These are phyloP conservation scores for Cryptococcus sp. DNA, from an alignment of 1,284 basidiomycete species.

Conservation along the genomic window DNA sequence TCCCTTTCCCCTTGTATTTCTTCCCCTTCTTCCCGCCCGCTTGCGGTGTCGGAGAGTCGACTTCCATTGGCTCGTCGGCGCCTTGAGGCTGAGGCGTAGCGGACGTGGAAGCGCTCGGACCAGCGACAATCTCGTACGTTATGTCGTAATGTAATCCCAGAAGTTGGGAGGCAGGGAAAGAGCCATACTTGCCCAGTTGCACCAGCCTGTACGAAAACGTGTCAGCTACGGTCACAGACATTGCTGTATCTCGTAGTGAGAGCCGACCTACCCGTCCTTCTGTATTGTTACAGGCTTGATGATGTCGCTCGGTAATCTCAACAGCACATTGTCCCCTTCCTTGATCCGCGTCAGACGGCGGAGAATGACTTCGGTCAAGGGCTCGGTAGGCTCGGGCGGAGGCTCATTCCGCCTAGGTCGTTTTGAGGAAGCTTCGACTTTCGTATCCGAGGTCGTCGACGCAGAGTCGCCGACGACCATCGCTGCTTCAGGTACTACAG, in stretches of 20 bases:
- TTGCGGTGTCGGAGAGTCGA: neutral
- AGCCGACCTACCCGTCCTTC: conserved; percentile 41
- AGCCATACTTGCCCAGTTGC: conserved; percentile 55
- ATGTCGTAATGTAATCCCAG: conserved; percentile 55
- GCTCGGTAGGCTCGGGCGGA: conserved; percentile 20
- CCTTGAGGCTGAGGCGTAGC: conserved; percentile 8
- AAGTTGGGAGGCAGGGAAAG: conserved; percentile 53
- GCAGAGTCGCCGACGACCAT: too few species aligned
- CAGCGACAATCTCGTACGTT: conserved; percentile 53
- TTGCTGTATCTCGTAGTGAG: neutral
- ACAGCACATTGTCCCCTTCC: conserved; percentile 54
- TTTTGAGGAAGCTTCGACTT: neutral
- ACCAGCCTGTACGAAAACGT: conserved; percentile 35
- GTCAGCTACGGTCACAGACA: neutral
- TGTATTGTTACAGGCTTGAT: conserved; percentile 54
- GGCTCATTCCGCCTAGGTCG: neutral
- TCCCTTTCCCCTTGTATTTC: conserved; percentile 28
- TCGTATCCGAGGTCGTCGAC: too few species aligned
- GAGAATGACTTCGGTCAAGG: conserved; percentile 39
- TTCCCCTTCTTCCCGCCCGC: conserved; percentile 35
- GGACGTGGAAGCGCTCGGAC: conserved; percentile 11
- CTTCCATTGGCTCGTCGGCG: conserved; percentile 2
- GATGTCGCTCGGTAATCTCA: conserved; percentile 53
- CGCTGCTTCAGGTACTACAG: too few species aligned
- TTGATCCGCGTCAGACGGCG: conserved; percentile 48